A percentile compares a stretch with the other conserved stretches of the same genome.
Conservation (phyloP, 177 flowering plant genomes). For the Telopea speciosissima region DNA sequence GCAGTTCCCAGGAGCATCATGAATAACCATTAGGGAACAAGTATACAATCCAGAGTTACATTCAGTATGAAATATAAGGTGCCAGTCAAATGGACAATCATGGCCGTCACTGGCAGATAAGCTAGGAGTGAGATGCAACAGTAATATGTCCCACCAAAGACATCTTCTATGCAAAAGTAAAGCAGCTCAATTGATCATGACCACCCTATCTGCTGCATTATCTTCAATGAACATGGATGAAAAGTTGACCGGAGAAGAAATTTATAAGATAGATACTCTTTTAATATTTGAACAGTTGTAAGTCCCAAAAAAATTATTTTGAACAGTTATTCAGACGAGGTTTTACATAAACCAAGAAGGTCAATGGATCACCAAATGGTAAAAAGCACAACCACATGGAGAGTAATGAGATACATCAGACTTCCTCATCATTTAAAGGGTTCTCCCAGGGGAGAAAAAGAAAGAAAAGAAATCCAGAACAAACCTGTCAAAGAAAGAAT, state of each 20-base stretch:
- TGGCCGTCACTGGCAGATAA: background rate
- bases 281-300: too few species aligned
- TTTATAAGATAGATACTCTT: too few species aligned
- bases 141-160: background rate
- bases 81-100: background rate
- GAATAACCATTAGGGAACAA: background rate
- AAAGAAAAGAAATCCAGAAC: conserved; percentile 8
- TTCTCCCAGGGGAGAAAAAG: background rate
- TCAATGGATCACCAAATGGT: background rate
- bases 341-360: background rate
- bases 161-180: background rate
- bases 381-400: background rate
- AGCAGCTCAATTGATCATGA: background rate
- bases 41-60: background rate
- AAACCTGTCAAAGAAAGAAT: conserved; percentile 88
- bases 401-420: background rate
- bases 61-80: background rate
- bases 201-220: background rate
- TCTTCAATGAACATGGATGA: background rate
- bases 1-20: conserved; percentile 20
- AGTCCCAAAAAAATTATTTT: background rate
- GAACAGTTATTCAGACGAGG: background rate
- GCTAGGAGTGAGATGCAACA: background rate
- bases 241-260: background rate
- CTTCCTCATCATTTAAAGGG: background rate